These are phyloP conservation scores for Tuber indicum DNA, from an alignment of 495 filamentous ascomycete species.

Conservation along the genomic window DNA sequence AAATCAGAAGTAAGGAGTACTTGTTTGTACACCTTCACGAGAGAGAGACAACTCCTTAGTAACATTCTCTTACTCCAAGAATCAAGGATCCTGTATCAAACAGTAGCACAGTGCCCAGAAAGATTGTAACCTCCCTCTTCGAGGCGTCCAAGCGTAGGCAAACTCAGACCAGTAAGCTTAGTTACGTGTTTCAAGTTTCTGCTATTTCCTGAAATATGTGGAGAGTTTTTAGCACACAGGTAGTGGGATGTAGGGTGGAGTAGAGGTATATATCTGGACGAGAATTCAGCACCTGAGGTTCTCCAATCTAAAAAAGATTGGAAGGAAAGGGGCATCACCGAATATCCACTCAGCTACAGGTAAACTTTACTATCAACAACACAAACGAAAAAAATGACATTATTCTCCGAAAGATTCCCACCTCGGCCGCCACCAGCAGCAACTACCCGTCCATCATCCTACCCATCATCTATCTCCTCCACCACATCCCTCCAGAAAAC, in stretches of 20 bases:
- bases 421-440: constrained; percentile 2
- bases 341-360: not conserved
- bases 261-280: not conserved
- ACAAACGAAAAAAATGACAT: not conserved
- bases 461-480: not conserved
- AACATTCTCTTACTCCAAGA: not conserved
- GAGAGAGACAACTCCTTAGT: not conserved
- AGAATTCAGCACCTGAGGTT: not conserved
- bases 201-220: not conserved
- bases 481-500: constrained; percentile 2
- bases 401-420: not conserved
- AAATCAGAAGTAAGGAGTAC: not conserved
- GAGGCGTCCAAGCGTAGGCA: not conserved
- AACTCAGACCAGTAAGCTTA: not conserved
- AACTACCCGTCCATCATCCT: constrained; percentile 2
- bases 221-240: not conserved
- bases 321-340: not conserved
- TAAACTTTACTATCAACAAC: not conserved
- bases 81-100: not conserved
- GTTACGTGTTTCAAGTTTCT: not conserved
- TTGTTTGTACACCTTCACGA: not conserved
- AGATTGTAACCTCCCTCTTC: not conserved
- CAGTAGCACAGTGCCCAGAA: not conserved
- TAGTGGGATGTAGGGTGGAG: not conserved
- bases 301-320: not conserved